A percentile compares a stretch with the other conserved stretches of the same genome.
Conservation (phyloP, 441 rosid genomes). For the Metrosideros polymorpha region DNA sequence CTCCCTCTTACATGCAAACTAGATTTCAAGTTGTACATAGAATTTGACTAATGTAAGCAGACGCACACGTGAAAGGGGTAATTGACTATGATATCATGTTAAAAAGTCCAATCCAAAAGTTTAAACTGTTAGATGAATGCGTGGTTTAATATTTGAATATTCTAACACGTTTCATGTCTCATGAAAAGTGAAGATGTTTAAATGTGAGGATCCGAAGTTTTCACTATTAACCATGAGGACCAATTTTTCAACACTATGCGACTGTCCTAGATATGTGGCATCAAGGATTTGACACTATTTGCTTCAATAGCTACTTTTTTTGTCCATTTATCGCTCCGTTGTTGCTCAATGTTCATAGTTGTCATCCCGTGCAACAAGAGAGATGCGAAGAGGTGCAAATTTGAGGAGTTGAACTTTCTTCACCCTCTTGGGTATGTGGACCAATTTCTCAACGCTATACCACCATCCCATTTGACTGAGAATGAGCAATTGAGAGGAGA, state of each 20-base stretch:
- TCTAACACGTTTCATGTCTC: not conserved
- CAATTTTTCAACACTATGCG: not conserved
- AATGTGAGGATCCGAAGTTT: not conserved
- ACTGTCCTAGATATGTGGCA: no score
- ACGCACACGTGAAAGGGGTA: not conserved
- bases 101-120: not conserved
- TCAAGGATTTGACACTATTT: not conserved
- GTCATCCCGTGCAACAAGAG: not conserved
- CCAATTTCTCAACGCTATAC: not conserved
- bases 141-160: not conserved
- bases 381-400: not conserved
- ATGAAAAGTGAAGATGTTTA: not conserved
- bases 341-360: not conserved
- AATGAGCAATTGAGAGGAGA: not conserved
- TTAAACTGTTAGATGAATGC: not conserved
- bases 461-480: not conserved
- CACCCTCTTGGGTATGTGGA: not conserved
- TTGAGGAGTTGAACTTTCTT: not conserved
- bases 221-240: not conserved
- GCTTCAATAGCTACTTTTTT: not conserved
- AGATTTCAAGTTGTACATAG: not conserved
- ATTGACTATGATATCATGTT: not conserved
- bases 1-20: not conserved
- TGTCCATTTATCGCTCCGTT: not conserved
- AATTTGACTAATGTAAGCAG: not conserved